A percentile compares a stretch with the other conserved stretches of the same genome.
phyloP scores from a whole-genome alignment of 805 yeast species.

The Zygosaccharomyces bailii region DNA sequence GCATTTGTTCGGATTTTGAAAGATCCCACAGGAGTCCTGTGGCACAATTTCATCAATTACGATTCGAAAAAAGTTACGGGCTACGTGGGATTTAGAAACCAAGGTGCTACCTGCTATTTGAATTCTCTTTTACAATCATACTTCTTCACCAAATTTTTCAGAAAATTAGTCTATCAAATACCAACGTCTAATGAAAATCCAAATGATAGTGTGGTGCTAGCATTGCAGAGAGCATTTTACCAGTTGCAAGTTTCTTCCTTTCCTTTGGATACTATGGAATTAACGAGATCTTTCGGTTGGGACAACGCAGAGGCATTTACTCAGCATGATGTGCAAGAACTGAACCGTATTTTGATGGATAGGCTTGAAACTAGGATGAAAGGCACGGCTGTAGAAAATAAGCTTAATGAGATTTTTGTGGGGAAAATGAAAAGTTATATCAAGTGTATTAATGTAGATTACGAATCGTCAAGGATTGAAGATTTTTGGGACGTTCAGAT shows the following conservation, averaged over 20 bases:
- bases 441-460: conserved; percentile 88
- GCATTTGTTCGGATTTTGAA: conserved; percentile 72
- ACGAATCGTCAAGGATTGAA: conserved; percentile 86
- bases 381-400: conserved; percentile 73
- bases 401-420: conserved; percentile 78
- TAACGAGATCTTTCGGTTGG: conserved; percentile 96
- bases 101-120: conserved; percentile 97
- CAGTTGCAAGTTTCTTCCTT: conserved; percentile 66
- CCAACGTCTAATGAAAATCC: conserved; percentile 65
- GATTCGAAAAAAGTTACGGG: conserved; percentile 88
- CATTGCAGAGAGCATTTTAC: conserved; percentile 85
- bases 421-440: conserved; percentile 96
- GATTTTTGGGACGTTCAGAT: conserved; percentile 98
- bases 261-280: conserved; percentile 79
- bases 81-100: conserved; percentile 87
- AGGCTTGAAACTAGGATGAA: conserved; percentile 87
- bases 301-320: conserved; percentile 91
- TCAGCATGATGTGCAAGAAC: conserved; percentile 97
- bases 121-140: conserved; percentile 90
- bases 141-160: conserved; percentile 75
- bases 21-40: conserved; percentile 90
- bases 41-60: conserved; percentile 83
- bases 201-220: conserved; percentile 66
- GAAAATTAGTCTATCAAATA: conserved; percentile 82
- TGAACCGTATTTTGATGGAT: conserved; percentile 94